Base-by-base conservation (phyloP, 352 stramenopile species). In the Phytophthora rubi region DNA sequence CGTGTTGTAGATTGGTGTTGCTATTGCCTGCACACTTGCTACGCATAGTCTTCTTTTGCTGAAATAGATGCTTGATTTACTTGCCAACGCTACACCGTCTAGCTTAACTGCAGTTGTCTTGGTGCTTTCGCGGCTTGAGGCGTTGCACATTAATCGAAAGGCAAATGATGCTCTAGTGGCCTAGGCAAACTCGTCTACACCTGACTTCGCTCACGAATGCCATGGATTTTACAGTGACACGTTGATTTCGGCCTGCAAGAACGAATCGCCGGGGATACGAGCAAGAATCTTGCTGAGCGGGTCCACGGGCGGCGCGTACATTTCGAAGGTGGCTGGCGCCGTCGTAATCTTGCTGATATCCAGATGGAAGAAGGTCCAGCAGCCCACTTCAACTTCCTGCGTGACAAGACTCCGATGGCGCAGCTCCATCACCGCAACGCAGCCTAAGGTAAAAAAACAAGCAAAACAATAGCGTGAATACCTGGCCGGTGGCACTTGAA, bases 331-430 rank as follows among this genome's bases (percentile, higher is more conserved):
- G 44, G 92, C 84, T 2, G 89, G 81, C 32, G 85, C 83, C 62
- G 84, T 95, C 56, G 89, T 94, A 80, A 95, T 95, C 76, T 92
- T 93, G 79, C 86, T 93, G 64, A 96, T 79, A 62, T 96, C 89
- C 21, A 96, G 62, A 18, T 90, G 88, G 82, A 96, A 95, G 73
- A 96, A 96, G 28, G 89, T 96, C 89, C 89, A 96, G 71, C 87
- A 95, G 61, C 88, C 87, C 30, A 96, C 88, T 77, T 96, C 89
- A 57, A 92, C 82, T 75, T 95, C 86, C 49, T 95, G 82, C 8
- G 87, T 95, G 35, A 94, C 76, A 52, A 92, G 76, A 68, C 85
- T 96, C 44, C 87, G 85, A 76, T 96, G 86, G 47, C 86, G 83
- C 58, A 96, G 70, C 73, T 96, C 89, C 87, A 96, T 93, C 23